Base-by-base conservation (phyloP, 2,329 filamentous ascomycete species). In the Amylocarpus encephaloides region DNA sequence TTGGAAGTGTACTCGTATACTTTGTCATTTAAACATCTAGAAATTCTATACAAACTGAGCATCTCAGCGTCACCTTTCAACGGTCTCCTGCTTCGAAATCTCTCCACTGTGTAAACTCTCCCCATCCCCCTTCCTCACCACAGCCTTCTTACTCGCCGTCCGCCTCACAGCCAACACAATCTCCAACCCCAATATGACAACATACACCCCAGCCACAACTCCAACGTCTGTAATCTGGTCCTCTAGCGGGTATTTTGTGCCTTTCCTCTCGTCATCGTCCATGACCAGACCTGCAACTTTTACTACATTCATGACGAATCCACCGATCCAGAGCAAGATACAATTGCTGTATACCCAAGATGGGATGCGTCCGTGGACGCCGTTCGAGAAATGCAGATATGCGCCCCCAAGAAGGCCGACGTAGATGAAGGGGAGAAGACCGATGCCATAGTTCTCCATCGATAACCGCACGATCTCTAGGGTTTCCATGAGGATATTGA, bases 131-230 rank as follows among this genome's bases (percentile, higher is more conserved):
- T 19, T 55, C 46, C 38, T 13, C 22, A 22, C 35, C 44, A 43
- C 33, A 26, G 35, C 16, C 48, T 29, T 29, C 48, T 34, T 29
- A 43, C 22, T 45, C 47, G 10, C 51, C 49, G 56, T 57, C 48
- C 39, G 42, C 26, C 26, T 46, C 34, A 52, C 59, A 60, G 54
- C 61, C 29, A 59, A 38, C 1, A 51, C 56, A 22, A 66, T 34
- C 50, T 68, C 66, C 48, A 67, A 38, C 1, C 60, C 40, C 11
- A 46, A 58, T 41, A 68, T 48, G 6, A 60, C 58, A 29, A 57
- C 59, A 57, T 65, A 67, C 2, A 68, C 58, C 1, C 66, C 66
- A 10, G 65, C 62, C 59, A 68, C 64, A 11, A 68, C 65, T 0
- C 55, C 59, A 1, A 65, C 58, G 56, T 68, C 66, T 19, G 55